Evolutionary conservation across 176 grass and related monocot genomes (phyloP), one percentile per base, ranked within the genome.

Genomic region (Poa annua): DNA sequence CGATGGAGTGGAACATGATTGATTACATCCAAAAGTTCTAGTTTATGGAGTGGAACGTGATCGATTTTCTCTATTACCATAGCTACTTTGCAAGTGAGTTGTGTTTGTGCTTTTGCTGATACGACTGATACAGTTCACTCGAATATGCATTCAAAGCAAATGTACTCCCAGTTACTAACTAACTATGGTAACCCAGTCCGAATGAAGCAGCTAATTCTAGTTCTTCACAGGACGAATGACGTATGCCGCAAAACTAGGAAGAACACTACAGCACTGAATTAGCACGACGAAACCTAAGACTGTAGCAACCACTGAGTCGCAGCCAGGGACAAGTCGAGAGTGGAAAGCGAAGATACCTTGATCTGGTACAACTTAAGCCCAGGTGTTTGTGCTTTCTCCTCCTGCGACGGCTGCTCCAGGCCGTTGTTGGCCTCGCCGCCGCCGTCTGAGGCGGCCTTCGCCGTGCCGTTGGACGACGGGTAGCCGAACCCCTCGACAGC

Each of bases 291-390:
- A 76, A 13, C 32, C 19, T 4, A 34, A 34, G 16, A 51, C 5
- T 14, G 17, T 20, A 21, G 32, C 51, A 55, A 76, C 3, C 74
- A 54, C 14, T 16, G 6, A 57, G 32, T 11, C 56, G 7, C 45
- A 51, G 15, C 25, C 45, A 47, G 45, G 12, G 8, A 47, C 45
- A 9, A 47, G 8, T 12, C 45, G 10, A 47, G 3, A 13, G 5
- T 61, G 52, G 25, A 65, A 66, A 20, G 0, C 64, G 53, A 44
- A 66, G 7, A 68, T 68, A 93, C 95, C 92, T 98, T 98, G 86
- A 98, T 80, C 86, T 98, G 95, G 85, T 94, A 98, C 29, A 98
- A 88, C 76, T 98, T 98, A 50, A 98, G 92, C 42, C 85, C 69
- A 20, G 88, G 85, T 6, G 84, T 73, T 79, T 85, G 53, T 6